Base-by-base conservation (phyloP, 1,139 yeast species). In the Geotrichum reessii region DNA sequence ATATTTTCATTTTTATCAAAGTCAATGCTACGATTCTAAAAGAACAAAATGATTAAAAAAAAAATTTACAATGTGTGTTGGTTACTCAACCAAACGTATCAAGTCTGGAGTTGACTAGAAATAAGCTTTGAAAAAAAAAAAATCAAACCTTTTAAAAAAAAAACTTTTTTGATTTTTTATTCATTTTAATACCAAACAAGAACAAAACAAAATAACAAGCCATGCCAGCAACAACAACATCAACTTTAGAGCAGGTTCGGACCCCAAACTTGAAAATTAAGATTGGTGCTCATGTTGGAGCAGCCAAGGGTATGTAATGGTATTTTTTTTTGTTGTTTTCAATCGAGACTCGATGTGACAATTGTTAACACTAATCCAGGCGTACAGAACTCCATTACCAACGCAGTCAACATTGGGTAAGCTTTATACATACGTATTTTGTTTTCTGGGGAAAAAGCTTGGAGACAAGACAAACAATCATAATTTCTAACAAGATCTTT, bases 361-460 rank as follows among this genome's bases (percentile, higher is more conserved):
- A 8, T 12, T 40, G 2, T 9, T 47, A 11, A 48, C 25, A 27
- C 37, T 37, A 11, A 14, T 25, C 46, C 21, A 63, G 82, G 83
- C 1, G 80, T 90, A 3, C 85, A 89, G 56, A 88, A 88, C 53
- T 79, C 96, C 2, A 86, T 91, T 1, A 73, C 80, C 31, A 87
- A 88, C 69, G 93, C 96, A 4, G 79, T 81, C 75, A 80, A 82
- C 60, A 80, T 88, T 44, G 96, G 96, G 55, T 86, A 85, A 17
- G 74, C 60, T 11, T 12, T 27, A 17, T n/a, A 47, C 5, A n/a
- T n/a, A 2, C n/a, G 19, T 17, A 7, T 25, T 17, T 19, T 28
- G 28, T n/a, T 22, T 25, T 44, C 44, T 25, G 28, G 7, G 7
- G 28, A 25, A 25, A 4, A 4, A 25, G 28, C 7, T 25, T 5